Evolutionary conservation across 2,329 filamentous ascomycete genomes (phyloP), one percentile per base, ranked within the genome.

Genomic region (Endoconidiophora polonica): DNA sequence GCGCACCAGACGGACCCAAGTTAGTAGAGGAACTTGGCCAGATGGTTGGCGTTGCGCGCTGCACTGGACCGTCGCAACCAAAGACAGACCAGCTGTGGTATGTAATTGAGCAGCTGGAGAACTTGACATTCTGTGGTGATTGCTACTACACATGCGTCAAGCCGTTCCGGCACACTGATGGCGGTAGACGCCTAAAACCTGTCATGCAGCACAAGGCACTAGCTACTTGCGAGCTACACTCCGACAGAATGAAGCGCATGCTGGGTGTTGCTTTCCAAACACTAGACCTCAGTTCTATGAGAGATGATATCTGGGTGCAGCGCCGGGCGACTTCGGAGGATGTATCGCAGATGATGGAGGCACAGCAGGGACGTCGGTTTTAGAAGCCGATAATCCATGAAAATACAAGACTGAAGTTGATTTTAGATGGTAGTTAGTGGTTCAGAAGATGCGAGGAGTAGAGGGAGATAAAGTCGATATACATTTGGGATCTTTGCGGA

Each of bases 81-180:
- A 77, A 33, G 77, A 83, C 59, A 73, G 72, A 77, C 49, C 73
- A 71, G 10, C 67, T 72, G 38, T 95, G 88, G 88, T 80, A 93
- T 62, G 79, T 75, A 50, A 86, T 93, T 62, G 77, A 83, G 1
- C 70, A 75, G 12, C 66, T 93, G 0, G 84, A 83, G 0, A 76
- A 87, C 44, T 77, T 94, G 58, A 86, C 83, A 1, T 81, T 94
- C 3, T 96, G 88, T 63, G 78, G 83, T 55, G 85, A 90, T 62
- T 96, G 88, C 62, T 94, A 83, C 61, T 76, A 85, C 14, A 79
- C 48, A 12, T 36, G 33, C 10, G 48, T 53, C 22, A 86, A 20
- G 74, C 86, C 1, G 76, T 94, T n/a, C 77, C 74, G 63, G 86
- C 87, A 1, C 68, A 77, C 46, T 65, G 80, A 1, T 67, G 71